phyloP scores from a whole-genome alignment of 768 basidiomycete species.

The Erythrobasidium yunnanense region DNA sequence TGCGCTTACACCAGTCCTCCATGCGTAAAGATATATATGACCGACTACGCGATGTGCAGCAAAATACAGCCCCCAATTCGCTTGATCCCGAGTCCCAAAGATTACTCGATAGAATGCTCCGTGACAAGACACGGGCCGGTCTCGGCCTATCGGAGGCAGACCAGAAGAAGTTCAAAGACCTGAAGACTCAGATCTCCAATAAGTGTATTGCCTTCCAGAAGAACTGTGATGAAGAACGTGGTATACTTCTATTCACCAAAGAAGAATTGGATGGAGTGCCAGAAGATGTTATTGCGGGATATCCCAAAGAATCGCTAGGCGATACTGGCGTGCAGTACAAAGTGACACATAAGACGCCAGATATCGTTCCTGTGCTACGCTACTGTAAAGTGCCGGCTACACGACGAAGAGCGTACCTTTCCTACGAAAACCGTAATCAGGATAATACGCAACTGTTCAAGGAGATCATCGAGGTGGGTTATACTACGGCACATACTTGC shows the following conservation, averaged over 20 bases:
- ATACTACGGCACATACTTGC: neutral
- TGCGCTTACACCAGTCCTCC: neutral
- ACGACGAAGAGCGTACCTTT: conserved; percentile 56
- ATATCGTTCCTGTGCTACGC: conserved; percentile 63
- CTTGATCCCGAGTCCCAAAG: conserved; percentile 59
- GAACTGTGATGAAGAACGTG: conserved; percentile 83
- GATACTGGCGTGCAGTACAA: conserved; percentile 51
- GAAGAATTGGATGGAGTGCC: conserved; percentile 52
- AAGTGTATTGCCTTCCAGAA: conserved; percentile 71
- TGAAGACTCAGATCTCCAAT: conserved; percentile 69
- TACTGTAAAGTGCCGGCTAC: conserved; percentile 48
- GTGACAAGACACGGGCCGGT: conserved; percentile 70
- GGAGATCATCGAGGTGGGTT: conserved; percentile 49
- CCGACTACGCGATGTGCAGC: conserved; percentile 57
- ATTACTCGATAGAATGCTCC: conserved; percentile 68
- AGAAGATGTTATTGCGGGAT: conserved; percentile 65
- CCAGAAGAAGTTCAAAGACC: conserved; percentile 48
- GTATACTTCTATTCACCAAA: conserved; percentile 40
- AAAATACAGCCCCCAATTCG: conserved; percentile 56
- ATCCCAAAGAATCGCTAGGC: conserved; percentile 54
- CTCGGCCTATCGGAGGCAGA: conserved; percentile 59
- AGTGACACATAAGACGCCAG: conserved; percentile 70
- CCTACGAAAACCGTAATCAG: conserved; percentile 57
- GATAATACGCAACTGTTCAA: conserved; percentile 62
- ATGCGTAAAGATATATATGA: conserved; percentile 69